phyloP scores from a whole-genome alignment of 139 green algal genomes.

The Nannochloris sp. region DNA sequence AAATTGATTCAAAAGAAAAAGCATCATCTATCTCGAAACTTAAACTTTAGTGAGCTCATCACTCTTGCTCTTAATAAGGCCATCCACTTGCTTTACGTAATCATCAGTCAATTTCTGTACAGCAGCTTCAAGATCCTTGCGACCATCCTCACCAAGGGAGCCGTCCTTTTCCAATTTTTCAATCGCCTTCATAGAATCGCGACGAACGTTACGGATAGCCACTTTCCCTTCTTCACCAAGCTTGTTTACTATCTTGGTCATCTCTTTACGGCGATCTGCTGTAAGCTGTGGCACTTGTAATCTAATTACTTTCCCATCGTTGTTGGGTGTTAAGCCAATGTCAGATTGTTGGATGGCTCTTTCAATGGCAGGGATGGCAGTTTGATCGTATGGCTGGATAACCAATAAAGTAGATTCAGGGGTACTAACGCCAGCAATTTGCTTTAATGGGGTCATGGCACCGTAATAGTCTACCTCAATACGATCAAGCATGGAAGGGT shows the following conservation, averaged over 20 bases:
- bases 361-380: conserved; percentile 66
- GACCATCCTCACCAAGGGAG: conserved; percentile 60
- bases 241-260: conserved; percentile 77
- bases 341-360: conserved; percentile 69
- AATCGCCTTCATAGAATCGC: conserved; percentile 81
- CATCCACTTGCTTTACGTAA: conserved; percentile 82
- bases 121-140: conserved; percentile 63
- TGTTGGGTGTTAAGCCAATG: conserved; percentile 88
- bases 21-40: too few species aligned
- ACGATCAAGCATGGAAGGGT: conserved; percentile 81
- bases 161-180: conserved; percentile 61
- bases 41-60: conserved; percentile 86
- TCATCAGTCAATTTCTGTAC: conserved; percentile 79
- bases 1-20: too few species aligned
- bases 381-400: conserved; percentile 87
- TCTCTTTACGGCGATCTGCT: conserved; percentile 86
- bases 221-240: conserved; percentile 93
- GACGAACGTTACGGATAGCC: conserved; percentile 78
- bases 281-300: conserved; percentile 87
- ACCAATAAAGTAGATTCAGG: conserved; percentile 78
- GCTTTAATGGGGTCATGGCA: conserved; percentile 67
- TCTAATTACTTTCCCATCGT: conserved; percentile 90
- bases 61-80: conserved; percentile 70
- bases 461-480: conserved; percentile 94
- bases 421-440: conserved; percentile 72